These are phyloP conservation scores for Camellia oleifera DNA, from an alignment of 179 eudicot genomes.

Conservation along the genomic window DNA sequence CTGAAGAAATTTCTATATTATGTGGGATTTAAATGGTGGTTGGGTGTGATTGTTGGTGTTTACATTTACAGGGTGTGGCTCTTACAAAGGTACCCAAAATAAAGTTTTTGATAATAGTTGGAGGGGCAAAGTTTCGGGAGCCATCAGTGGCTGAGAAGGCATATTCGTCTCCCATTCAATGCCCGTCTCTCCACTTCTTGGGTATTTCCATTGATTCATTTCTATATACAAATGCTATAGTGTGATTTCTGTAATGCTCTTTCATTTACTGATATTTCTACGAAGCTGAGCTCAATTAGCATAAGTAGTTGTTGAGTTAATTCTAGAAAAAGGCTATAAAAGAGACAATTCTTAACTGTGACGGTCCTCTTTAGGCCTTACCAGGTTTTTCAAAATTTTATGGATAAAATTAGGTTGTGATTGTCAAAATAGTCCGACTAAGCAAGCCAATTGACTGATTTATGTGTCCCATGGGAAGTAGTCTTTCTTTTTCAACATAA, in stretches of 20 bases:
- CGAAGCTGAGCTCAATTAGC: too few species aligned
- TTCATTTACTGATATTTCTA: too few species aligned
- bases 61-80: conserved; percentile 58
- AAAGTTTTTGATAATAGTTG: conserved; percentile 63
- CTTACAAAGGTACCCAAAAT: conserved; percentile 70
- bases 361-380: background rate
- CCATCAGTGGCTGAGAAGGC: conserved; percentile 55
- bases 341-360: too few species aligned
- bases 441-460: too few species aligned
- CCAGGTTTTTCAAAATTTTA: background rate
- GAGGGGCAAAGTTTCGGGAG: conserved; percentile 64
- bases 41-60: background rate
- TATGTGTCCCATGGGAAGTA: too few species aligned
- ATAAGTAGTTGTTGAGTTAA: background rate
- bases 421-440: too few species aligned
- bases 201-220: conserved; percentile 38
- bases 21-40: background rate
- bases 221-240: too few species aligned
- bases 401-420: too few species aligned
- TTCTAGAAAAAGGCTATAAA: background rate
- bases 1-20: too few species aligned
- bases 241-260: too few species aligned
- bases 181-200: conserved; percentile 81
- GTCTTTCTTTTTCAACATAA: too few species aligned
- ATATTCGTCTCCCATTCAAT: conserved; percentile 50